phyloP scores from a whole-genome alignment of 805 yeast genomes.

The Monosporozyma siamensis region DNA sequence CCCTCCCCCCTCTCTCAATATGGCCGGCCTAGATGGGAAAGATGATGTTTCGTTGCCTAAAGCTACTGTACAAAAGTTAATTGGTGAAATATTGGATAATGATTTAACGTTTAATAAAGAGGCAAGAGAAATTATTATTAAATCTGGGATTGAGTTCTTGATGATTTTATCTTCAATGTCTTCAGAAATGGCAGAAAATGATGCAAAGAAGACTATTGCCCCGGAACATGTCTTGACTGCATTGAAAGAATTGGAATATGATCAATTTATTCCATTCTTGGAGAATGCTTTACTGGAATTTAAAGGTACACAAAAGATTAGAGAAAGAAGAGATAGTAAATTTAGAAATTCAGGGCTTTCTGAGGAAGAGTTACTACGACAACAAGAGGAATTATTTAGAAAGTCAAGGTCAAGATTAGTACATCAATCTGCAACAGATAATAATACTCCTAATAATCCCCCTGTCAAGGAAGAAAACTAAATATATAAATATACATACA shows the following conservation, averaged over 20 bases:
- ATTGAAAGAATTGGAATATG: conserved; percentile 75
- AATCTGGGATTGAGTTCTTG: conserved; percentile 91
- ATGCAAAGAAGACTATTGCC: conserved; percentile 91
- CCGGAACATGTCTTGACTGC: conserved; percentile 94
- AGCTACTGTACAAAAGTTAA: conserved; percentile 94
- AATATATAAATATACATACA: no score
- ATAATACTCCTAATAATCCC: not conserved
- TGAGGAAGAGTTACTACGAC: conserved; percentile 84
- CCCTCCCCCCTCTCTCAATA: no score
- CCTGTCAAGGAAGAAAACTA: no score
- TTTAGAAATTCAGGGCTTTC: conserved; percentile 85
- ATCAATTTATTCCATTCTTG: conserved; percentile 72
- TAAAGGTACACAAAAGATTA: conserved; percentile 77
- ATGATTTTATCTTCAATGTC: conserved; percentile 91
- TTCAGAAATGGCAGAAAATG: conserved; percentile 93
- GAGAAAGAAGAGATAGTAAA: conserved; percentile 86
- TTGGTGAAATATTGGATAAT: conserved; percentile 80
- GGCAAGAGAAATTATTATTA: conserved; percentile 89
- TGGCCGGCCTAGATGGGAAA: conserved; percentile 13
- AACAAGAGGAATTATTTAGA: conserved; percentile 88
- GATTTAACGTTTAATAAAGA: conserved; percentile 86
- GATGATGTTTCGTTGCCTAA: conserved; percentile 28
- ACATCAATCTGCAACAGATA: conserved; percentile 30
- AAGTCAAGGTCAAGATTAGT: conserved; percentile 56
- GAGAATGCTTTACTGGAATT: conserved; percentile 76